phyloP scores from a whole-genome alignment of 1,284 basidiomycete genomes.

The Pholiota adiposa region DNA sequence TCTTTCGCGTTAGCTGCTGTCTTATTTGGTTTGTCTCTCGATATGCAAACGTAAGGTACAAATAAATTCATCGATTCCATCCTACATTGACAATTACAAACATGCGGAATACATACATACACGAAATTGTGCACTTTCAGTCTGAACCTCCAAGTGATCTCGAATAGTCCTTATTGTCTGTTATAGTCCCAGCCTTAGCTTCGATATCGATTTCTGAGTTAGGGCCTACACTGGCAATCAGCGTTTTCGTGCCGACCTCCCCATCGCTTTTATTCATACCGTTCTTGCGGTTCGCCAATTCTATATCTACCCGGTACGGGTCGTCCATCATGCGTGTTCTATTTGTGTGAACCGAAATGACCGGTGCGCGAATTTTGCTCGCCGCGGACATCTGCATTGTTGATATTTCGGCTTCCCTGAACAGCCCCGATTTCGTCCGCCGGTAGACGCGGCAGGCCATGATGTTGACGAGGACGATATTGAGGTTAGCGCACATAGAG shows the following conservation, averaged over 20 bases:
- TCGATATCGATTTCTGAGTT: slow-evolving; percentile 3
- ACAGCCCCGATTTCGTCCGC: slow-evolving; percentile 24
- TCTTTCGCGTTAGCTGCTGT: not conserved
- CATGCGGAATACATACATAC: not conserved
- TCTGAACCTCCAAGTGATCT: not conserved
- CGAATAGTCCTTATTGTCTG: not conserved
- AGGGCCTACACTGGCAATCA: not conserved
- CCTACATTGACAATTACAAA: not conserved
- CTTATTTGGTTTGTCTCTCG: not conserved
- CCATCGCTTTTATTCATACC: not conserved
- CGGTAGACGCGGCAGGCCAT: slow-evolving; percentile 33
- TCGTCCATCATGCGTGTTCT: slow-evolving; percentile 2
- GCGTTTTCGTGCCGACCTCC: not conserved
- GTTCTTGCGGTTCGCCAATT: slow-evolving; percentile 4
- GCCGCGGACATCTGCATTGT: not conserved
- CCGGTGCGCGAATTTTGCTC: not conserved
- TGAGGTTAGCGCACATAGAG: slow-evolving; percentile 22
- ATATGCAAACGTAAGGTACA: not conserved
- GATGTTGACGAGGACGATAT: slow-evolving; percentile 26
- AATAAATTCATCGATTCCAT: not conserved
- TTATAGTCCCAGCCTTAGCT: not conserved
- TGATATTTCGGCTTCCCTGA: slow-evolving; percentile 12
- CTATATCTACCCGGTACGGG: slow-evolving; percentile 3
- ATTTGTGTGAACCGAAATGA: slow-evolving; percentile 5
- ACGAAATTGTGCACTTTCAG: not conserved